These are phyloP conservation scores for Elsinoe ampelina DNA, from an alignment of 2,329 filamentous ascomycete species.

Conservation along the genomic window DNA sequence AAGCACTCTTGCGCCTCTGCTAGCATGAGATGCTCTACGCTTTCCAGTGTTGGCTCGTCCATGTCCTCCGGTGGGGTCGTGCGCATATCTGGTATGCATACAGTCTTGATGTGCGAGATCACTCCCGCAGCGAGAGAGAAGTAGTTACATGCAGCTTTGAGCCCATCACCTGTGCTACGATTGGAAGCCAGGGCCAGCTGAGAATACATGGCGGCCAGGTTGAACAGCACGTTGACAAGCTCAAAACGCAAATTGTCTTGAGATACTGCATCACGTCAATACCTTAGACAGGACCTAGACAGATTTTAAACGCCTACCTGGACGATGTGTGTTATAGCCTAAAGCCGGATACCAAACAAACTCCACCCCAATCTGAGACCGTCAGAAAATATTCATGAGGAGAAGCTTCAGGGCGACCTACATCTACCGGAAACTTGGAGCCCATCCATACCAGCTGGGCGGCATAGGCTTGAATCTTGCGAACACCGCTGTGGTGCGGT, in stretches of 20 bases:
- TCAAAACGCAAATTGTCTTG: constrained; percentile 69
- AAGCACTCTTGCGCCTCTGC: constrained; percentile 96
- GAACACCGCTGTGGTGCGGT: constrained; percentile 75
- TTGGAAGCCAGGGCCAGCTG: constrained; percentile 79
- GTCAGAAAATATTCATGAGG: background rate
- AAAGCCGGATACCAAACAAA: constrained; percentile 94
- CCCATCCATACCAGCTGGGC: constrained; percentile 88
- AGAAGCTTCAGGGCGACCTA: constrained; percentile 32
- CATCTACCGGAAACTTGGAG: constrained; percentile 93
- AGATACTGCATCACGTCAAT: constrained; percentile 32
- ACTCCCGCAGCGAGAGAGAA: constrained; percentile 83
- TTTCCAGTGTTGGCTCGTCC: constrained; percentile 79
- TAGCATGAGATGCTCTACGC: constrained; percentile 71
- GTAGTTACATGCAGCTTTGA: constrained; percentile 82
- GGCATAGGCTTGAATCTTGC: constrained; percentile 82
- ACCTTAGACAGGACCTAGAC: constrained; percentile 21
- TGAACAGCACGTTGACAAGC: constrained; percentile 85
- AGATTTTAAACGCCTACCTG: constrained; percentile 32
- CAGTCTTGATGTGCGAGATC: constrained; percentile 64
- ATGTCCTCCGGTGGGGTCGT: constrained; percentile 81
- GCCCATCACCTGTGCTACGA: constrained; percentile 65
- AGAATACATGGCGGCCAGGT: constrained; percentile 85
- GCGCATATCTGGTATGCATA: constrained; percentile 72
- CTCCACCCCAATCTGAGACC: constrained; percentile 69
- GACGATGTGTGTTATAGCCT: constrained; percentile 75